These are phyloP conservation scores for Puccinia horiana DNA, from an alignment of 1,284 basidiomycete genomes.

Conservation along the genomic window DNA sequence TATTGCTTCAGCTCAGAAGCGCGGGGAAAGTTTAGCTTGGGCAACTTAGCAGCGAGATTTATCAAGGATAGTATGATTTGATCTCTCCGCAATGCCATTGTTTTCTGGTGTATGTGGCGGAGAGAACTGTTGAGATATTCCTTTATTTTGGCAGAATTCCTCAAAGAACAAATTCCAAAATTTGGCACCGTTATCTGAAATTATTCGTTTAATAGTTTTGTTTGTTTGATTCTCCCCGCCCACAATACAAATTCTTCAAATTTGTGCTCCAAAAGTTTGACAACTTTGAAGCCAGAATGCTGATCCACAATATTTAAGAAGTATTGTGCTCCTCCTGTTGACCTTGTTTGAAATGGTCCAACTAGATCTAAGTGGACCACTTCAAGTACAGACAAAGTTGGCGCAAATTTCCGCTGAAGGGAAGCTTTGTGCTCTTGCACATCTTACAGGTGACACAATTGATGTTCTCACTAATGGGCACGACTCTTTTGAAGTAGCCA, in stretches of 20 bases:
- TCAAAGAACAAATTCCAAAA: not conserved
- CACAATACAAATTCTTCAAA: not conserved
- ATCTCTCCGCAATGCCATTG: not conserved
- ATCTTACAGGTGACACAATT: not conserved
- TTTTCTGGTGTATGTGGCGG: not conserved
- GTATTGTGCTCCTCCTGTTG: not conserved
- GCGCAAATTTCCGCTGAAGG: not conserved
- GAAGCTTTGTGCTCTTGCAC: no score
- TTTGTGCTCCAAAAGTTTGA: not conserved
- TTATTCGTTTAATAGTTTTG: not conserved
- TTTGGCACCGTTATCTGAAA: not conserved
- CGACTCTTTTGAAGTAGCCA: not conserved
- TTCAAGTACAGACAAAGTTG: not conserved
- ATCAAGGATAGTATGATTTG: not conserved
- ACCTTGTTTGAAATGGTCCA: not conserved
- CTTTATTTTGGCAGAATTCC: not conserved
- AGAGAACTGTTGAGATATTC: not conserved
- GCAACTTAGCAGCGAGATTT: not conserved
- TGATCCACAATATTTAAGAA: not conserved
- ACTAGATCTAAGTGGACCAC: not conserved
- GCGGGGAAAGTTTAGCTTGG: constrained; percentile 3
- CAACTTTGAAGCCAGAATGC: not conserved
- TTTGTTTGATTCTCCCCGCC: not conserved
- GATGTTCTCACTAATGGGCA: not conserved
- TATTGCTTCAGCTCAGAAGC: not conserved